Percentiles rank a stretch among this genome's conserved stretches.
phyloP scores from a whole-genome alignment of 257 asterid genomes.

The Nicotiana benthamiana region DNA sequence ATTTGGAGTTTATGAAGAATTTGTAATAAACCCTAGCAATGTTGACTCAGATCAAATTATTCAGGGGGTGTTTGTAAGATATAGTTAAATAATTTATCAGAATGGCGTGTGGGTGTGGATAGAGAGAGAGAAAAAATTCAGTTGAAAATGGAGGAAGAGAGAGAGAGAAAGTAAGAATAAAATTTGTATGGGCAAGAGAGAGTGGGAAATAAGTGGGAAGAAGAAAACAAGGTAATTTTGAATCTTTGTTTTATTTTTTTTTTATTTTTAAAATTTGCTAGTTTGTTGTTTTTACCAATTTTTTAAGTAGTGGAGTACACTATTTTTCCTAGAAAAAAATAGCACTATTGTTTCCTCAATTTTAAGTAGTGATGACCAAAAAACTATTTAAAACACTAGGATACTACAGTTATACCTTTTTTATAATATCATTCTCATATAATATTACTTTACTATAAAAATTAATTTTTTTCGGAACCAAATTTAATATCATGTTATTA shows the following conservation, averaged over 20 bases:
- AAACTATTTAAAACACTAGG: no score
- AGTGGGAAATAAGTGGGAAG: slow-evolving; percentile 4
- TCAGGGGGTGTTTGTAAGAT: no score
- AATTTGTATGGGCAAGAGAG: slow-evolving; percentile 10
- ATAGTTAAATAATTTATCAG: background rate
- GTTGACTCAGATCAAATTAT: slow-evolving; percentile 2
- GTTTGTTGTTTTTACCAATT: background rate
- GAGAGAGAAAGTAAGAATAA: slow-evolving; percentile 7
- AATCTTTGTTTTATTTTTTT: background rate
- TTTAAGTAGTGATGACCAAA: no score
- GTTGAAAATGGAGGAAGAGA: background rate
- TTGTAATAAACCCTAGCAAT: slow-evolving; percentile 24
- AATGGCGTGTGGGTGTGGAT: slow-evolving; percentile 7
- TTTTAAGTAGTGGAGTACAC: no score
- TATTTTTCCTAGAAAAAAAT: no score
- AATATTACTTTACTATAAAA: no score
- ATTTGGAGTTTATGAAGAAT: background rate
- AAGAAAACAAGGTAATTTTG: slow-evolving; percentile 6
- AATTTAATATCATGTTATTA: no score
- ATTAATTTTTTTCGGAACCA: no score
- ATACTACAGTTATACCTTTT: no score
- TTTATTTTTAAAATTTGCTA: no score
- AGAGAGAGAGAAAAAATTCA: slow-evolving; percentile 1
- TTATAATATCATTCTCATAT: no score
- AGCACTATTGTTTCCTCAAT: no score